Evolutionary conservation across 2,329 filamentous ascomycete species (phyloP).

Genomic region (Alternaria gaisen): DNA sequence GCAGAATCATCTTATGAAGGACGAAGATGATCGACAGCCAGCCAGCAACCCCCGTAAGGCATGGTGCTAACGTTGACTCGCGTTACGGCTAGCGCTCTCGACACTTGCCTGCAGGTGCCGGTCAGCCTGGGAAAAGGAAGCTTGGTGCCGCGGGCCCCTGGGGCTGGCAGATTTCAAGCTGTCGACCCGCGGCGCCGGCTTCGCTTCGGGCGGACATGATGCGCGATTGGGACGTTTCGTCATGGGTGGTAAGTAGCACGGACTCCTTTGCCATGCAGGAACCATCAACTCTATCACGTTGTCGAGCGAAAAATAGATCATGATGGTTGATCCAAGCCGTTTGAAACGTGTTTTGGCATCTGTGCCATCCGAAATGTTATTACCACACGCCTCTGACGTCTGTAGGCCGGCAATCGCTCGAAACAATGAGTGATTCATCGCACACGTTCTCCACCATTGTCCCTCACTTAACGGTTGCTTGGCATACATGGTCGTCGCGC

Average conservation of each 20-base stretch:
- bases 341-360: slow-evolving; percentile 8
- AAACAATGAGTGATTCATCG: slow-evolving; percentile 31
- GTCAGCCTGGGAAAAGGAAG: slow-evolving; percentile 23
- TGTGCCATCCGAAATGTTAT: slow-evolving; percentile 1
- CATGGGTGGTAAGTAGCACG: slow-evolving; percentile 14
- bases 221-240: slow-evolving; percentile 19
- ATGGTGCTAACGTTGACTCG: slow-evolving; percentile 36
- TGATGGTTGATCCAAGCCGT: background rate
- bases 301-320: slow-evolving; percentile 1
- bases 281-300: slow-evolving; percentile 14
- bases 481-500: slow-evolving; percentile 10
- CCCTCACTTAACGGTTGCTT: background rate
- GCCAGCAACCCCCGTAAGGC: slow-evolving; percentile 21
- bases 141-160: slow-evolving; percentile 17
- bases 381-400: slow-evolving; percentile 3
- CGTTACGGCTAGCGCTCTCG: slow-evolving; percentile 14
- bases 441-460: slow-evolving; percentile 2
- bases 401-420: slow-evolving; percentile 5
- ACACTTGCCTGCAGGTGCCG: slow-evolving; percentile 24
- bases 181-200: slow-evolving; percentile 26
- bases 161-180: slow-evolving; percentile 18
- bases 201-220: slow-evolving; percentile 22
- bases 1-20: slow-evolving; percentile 32
- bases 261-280: slow-evolving; percentile 24
- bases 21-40: slow-evolving; percentile 25